A percentile compares a stretch with the other conserved stretches of the same genome.
These are phyloP conservation scores for Wickerhamiella hasegawae DNA, from an alignment of 805 yeast genomes.

Conservation along the genomic window DNA sequence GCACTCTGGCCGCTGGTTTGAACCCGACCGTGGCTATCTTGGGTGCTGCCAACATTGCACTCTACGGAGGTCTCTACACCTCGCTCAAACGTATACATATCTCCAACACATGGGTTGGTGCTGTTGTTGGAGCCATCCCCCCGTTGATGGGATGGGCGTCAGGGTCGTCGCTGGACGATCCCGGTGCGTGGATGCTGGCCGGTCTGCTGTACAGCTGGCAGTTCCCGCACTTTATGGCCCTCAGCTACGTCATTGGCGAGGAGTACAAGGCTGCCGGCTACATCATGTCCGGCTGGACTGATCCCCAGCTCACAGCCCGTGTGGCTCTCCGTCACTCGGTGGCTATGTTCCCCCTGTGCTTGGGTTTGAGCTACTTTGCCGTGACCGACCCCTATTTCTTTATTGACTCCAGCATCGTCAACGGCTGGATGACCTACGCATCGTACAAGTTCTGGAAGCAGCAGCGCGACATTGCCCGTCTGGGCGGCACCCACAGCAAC, in stretches of 20 bases:
- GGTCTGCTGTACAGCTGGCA: constrained; percentile 92
- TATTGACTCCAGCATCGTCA: constrained; percentile 65
- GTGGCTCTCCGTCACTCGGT: constrained; percentile 82
- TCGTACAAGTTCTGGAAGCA: constrained; percentile 77
- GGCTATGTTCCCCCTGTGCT: constrained; percentile 88
- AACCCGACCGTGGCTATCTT: constrained; percentile 69
- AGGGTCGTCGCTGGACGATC: constrained; percentile 46
- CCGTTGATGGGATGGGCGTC: constrained; percentile 99
- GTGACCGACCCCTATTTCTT: constrained; percentile 72
- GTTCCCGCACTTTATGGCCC: constrained; percentile 91
- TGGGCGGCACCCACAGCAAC: constrained; percentile 7
- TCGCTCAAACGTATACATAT: constrained; percentile 75
- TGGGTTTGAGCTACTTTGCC: constrained; percentile 60
- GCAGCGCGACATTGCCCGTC: constrained; percentile 33
- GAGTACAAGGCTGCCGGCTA: constrained; percentile 90
- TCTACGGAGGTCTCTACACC: constrained; percentile 85
- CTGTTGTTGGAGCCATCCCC: constrained; percentile 96
- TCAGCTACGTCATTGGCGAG: constrained; percentile 72
- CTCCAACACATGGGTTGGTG: constrained; percentile 95
- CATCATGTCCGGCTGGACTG: constrained; percentile 91
- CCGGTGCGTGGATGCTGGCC: constrained; percentile 93
- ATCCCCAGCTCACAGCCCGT: constrained; percentile 82
- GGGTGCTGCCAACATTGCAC: constrained; percentile 64
- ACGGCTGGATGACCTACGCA: constrained; percentile 72
- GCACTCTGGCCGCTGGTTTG: constrained; percentile 60